Conservation (phyloP, 2,329 filamentous ascomycete genomes). For the Trichophyton verrucosum region DNA sequence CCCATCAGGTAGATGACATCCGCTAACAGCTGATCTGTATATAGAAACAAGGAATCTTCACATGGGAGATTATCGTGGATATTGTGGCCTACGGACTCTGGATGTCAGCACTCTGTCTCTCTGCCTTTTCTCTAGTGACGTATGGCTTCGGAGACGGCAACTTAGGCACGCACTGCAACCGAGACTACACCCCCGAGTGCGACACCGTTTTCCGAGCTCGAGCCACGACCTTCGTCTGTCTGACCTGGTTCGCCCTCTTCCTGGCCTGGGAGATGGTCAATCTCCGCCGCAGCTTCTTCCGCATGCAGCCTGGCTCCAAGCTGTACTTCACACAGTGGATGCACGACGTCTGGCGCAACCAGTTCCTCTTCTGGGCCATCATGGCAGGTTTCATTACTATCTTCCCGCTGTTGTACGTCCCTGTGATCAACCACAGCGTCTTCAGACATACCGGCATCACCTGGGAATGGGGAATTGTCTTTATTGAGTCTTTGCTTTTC, state of each 20-base stretch:
- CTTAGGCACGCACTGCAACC: conserved; percentile 51
- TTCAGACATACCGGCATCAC: conserved; percentile 54
- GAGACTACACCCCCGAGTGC: conserved; percentile 42
- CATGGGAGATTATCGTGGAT: conserved; percentile 62
- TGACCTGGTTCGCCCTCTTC: conserved; percentile 67
- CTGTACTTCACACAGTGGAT: conserved; percentile 55
- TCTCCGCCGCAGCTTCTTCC: conserved; percentile 61
- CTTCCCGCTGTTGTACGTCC: conserved; percentile 55
- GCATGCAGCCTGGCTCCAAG: conserved; percentile 53
- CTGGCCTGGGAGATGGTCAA: conserved; percentile 69
- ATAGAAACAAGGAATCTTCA: conserved; percentile 57
- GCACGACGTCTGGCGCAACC: conserved; percentile 56
- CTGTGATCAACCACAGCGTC: conserved; percentile 51
- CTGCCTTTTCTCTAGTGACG: conserved; percentile 51
- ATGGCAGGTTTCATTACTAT: conserved; percentile 45
- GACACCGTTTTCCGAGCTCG: conserved; percentile 57
- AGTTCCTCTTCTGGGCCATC: conserved; percentile 58
- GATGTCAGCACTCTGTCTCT: conserved; percentile 59
- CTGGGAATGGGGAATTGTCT: conserved; percentile 60
- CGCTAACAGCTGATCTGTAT: not conserved
- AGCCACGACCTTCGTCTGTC: conserved; percentile 58
- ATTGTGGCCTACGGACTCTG: conserved; percentile 68
- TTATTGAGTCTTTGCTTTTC: conserved; percentile 49
- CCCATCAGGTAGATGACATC: not conserved
- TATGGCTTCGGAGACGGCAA: conserved; percentile 50